Conservation (phyloP, 768 basidiomycete genomes). For the Fibroporia radiculosa region DNA sequence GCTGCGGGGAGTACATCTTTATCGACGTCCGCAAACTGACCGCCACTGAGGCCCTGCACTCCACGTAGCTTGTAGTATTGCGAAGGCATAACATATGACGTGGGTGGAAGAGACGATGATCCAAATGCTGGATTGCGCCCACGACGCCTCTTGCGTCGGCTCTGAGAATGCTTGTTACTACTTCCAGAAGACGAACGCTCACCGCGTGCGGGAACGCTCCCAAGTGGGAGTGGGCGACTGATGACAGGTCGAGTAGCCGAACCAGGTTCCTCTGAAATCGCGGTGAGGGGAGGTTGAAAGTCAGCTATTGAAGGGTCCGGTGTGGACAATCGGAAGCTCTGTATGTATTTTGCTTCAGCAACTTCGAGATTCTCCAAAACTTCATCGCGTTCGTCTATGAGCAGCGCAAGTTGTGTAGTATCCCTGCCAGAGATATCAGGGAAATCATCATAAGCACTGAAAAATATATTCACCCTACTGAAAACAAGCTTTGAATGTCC, state of each 20-base stretch:
- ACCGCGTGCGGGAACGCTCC: slow-evolving; percentile 21
- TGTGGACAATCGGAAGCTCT: slow-evolving; percentile 64
- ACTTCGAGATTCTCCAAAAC: slow-evolving; percentile 76
- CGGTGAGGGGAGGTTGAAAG: slow-evolving; percentile 19
- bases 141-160: slow-evolving; percentile 38
- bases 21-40: slow-evolving; percentile 44
- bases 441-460: slow-evolving; percentile 2
- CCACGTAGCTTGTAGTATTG: slow-evolving; percentile 70
- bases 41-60: slow-evolving; percentile 52
- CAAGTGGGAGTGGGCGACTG: slow-evolving; percentile 58
- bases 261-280: slow-evolving; percentile 28
- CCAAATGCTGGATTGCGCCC: slow-evolving; percentile 55
- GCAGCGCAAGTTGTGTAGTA: slow-evolving; percentile 53
- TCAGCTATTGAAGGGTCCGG: slow-evolving; percentile 67
- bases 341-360: slow-evolving; percentile 72
- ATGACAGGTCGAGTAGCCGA: slow-evolving; percentile 46
- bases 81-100: slow-evolving; percentile 73
- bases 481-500: slow-evolving; percentile 67
- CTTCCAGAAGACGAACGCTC: slow-evolving; percentile 1
- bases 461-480: slow-evolving; percentile 49
- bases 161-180: slow-evolving; percentile 13
- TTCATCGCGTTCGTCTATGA: slow-evolving; percentile 70
- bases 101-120: slow-evolving; percentile 63
- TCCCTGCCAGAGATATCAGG: slow-evolving; percentile 41
- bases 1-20: slow-evolving; percentile 13